Conservation (phyloP, 2,329 filamentous ascomycete species). For the Sporothrix curviconia region DNA sequence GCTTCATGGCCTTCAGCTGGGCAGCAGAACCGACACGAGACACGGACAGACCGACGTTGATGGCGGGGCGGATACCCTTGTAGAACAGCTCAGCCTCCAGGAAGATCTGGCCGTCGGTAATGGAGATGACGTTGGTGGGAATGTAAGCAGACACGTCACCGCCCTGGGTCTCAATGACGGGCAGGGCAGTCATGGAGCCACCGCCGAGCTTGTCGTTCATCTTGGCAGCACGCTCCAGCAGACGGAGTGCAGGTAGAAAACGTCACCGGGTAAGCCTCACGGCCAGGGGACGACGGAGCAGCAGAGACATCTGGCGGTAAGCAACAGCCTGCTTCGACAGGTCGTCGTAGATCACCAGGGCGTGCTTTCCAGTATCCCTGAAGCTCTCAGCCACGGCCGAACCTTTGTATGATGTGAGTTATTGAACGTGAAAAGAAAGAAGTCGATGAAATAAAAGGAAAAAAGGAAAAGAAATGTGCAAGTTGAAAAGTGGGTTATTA, state of each 20-base stretch:
- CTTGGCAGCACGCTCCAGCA: constrained; percentile 98
- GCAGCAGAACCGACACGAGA: constrained; percentile 99
- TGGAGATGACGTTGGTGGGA: constrained; percentile 99
- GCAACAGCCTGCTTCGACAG: constrained; percentile 96
- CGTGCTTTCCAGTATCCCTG: constrained; percentile 79
- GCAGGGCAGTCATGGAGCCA: constrained; percentile 94
- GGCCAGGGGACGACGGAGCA: constrained; percentile 96
- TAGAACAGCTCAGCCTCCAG: constrained; percentile 98
- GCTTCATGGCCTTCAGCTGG: constrained; percentile 99
- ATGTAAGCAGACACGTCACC: constrained; percentile 99
- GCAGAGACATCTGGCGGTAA: constrained; percentile 97
- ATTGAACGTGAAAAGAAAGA: background rate
- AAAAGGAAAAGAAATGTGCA: background rate
- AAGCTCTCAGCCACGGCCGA: constrained; percentile 59
- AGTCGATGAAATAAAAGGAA: background rate
- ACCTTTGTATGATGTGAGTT: too few species aligned
- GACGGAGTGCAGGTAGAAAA: constrained; percentile 99
- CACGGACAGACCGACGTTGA: constrained; percentile 99
- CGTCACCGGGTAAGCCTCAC: constrained; percentile 99
- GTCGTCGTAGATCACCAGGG: constrained; percentile 89
- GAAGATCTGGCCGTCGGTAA: constrained; percentile 99
- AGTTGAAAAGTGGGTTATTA: too few species aligned
- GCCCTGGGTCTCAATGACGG: constrained; percentile 98
- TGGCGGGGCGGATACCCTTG: constrained; percentile 99
- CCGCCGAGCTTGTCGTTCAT: constrained; percentile 93